Evolutionary conservation across 2,329 filamentous ascomycete species (phyloP), one percentile per base, ranked within the genome.

Genomic region (Pestalotiopsis sp.): DNA sequence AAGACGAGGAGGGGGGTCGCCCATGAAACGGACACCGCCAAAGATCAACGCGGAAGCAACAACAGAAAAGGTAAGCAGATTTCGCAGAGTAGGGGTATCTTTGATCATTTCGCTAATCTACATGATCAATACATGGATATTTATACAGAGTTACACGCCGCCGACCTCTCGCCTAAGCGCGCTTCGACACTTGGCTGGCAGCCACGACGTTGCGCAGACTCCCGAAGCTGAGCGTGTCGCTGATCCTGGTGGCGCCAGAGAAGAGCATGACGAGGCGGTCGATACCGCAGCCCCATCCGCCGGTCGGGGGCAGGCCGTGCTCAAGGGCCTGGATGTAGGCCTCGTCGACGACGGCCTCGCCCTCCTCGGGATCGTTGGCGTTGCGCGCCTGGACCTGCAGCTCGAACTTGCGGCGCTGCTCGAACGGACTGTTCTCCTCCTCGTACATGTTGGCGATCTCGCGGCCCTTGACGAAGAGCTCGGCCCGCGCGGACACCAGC

Each of bases 391-490:
- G 72, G 5, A 82, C 66, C 69, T 90, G 87, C 11, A 81, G 86
- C 61, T 90, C 81, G 72, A 99, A 94, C 80, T 99, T 99, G 67
- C 88, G 85, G 61, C 93, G 87, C 82, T 99, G 96, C 75, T 92
- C 92, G 67, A 92, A 90, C 0, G 96, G 96, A 65, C 94, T 93
- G 80, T 99, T 99, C 79, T 99, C 96, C 81, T 99, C 96, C 79
- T 99, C 96, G 80, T 99, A 99, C 84, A 95, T 97, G 80, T 99
- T 99, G 70, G 95, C 94, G 39, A 97, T 86, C 78, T 99, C 96
- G 67, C 90, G 89, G 56, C 92, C 90, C 64, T 89, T 83, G 71
- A 97, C 89, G 81, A 97, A 97, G 25, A 97, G 87, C 81, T 98
- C 95, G 0, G 92, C 93, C 5, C 95, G 91, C 0, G 94, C 93